A percentile compares a stretch with the other conserved stretches of the same genome.
phyloP scores from a whole-genome alignment of 2,329 filamentous ascomycete genomes.

The Fusarium euwallaceae region DNA sequence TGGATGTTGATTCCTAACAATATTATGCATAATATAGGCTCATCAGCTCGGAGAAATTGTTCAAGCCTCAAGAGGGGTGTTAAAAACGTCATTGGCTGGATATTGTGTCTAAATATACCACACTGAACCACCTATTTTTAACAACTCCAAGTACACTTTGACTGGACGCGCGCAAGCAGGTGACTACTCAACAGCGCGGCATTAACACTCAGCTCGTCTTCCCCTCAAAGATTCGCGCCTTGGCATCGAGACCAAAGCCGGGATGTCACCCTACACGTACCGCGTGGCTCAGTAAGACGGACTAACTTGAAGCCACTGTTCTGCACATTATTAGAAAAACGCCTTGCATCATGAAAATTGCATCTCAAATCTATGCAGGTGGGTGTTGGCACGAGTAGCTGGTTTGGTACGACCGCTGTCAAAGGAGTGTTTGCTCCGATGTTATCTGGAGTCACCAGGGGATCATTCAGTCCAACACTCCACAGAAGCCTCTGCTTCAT shows the following conservation, averaged over 20 bases:
- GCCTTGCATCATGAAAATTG: not conserved
- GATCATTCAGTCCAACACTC: not conserved
- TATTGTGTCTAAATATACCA: not conserved
- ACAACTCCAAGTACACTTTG: not conserved
- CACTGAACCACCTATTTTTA: not conserved
- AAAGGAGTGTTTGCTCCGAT: not conserved
- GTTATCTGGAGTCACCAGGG: not conserved
- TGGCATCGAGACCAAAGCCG: not conserved
- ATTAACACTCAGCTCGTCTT: not conserved
- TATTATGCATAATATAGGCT: not conserved
- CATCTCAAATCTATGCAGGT: not conserved
- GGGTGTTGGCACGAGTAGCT: not conserved
- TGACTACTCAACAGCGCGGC: not conserved
- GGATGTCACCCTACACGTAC: not conserved
- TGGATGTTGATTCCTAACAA: not conserved
- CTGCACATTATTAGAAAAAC: not conserved
- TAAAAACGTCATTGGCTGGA: not conserved
- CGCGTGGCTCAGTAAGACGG: conserved; percentile 4
- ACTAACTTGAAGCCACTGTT: not conserved
- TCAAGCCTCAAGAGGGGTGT: not conserved
- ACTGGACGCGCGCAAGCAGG: not conserved
- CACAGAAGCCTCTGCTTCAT: too few species aligned
- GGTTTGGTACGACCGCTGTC: not conserved
- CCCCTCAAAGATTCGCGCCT: not conserved
- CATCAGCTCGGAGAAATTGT: not conserved